Base-by-base conservation (phyloP, 2,329 filamentous ascomycete genomes). In the Pleoardoris graminearum region DNA sequence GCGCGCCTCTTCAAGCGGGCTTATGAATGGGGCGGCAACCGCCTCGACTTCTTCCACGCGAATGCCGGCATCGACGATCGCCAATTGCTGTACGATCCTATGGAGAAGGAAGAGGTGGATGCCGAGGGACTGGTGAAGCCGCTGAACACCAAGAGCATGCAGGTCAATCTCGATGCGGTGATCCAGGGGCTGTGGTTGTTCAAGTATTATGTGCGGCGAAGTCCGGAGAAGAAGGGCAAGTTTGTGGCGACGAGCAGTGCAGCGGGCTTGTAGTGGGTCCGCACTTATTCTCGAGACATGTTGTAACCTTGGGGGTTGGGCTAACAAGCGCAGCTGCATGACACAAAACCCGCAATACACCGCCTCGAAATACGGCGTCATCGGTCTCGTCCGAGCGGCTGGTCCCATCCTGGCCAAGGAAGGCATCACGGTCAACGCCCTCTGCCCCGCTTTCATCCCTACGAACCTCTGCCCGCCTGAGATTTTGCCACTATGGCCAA, bases 1-100 rank as follows among this genome's bases (percentile, higher is more conserved):
- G 68, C 70, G 1, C 62, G 63, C 4, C 64, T 76, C 4, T 77
- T 78, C 61, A 67, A 71, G 41, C 60, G 66, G 19, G 71, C 72
- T 0, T 77, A 72, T 47, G 68, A 74, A 63, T 77, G 74, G 72
- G 75, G 74, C 5, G 74, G 74, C 7, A 69, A 68, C 42, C 65
- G 75, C 0, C 56, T 78, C 1, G 75, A 78, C 53, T 71, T 77
- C 48, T 68, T 72, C 56, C 75, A 76, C 33, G 71, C 75, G 2
- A 78, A 79, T 60, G 77, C 77, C 2, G 76, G 76, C 0, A 72
- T 77, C 46, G 73, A 67, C 42, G 75, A 73, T 50, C 63, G 63
- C 32, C 71, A 75, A 47, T 59, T 63, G 22, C 54, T 77, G n/a
- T 76, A 76, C 36, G 67, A 72, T 30, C 25, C 35, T 5, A 51